phyloP scores from a whole-genome alignment of 2,329 filamentous ascomycete species.

The Sporothrix pallida region DNA sequence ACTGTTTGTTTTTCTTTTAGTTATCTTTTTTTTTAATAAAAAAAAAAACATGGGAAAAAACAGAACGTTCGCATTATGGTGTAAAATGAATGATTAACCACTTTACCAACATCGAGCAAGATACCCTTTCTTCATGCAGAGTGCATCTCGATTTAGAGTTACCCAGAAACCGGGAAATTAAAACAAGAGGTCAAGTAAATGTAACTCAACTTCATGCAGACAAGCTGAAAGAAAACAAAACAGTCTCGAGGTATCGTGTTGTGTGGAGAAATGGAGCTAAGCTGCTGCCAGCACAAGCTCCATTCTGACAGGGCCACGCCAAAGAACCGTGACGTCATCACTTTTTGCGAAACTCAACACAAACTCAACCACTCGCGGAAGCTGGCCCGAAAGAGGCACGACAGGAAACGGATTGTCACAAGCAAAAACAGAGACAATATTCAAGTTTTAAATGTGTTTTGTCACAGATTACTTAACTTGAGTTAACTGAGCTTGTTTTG shows the following conservation, averaged over 20 bases:
- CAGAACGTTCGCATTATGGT: not conserved
- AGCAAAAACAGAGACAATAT: not conserved
- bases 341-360: not conserved
- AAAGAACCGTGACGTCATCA: conserved; percentile 15
- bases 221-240: not conserved
- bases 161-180: not conserved
- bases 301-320: not conserved
- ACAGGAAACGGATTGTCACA: not conserved
- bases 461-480: too few species aligned
- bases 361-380: not conserved
- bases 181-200: not conserved
- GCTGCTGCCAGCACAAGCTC: not conserved
- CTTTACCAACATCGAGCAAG: too few species aligned
- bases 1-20: not conserved
- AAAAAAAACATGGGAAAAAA: not conserved
- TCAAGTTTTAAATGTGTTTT: not conserved
- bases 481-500: too few species aligned
- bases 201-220: not conserved
- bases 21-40: not conserved
- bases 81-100: too few species aligned
- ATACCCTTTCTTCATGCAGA: not conserved
- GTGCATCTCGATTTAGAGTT: not conserved
- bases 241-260: not conserved
- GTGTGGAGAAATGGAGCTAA: not conserved
- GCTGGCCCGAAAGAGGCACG: not conserved